Evolutionary conservation across 1,284 basidiomycete species (phyloP).

Genomic region (Heterobasidion parviporum): DNA sequence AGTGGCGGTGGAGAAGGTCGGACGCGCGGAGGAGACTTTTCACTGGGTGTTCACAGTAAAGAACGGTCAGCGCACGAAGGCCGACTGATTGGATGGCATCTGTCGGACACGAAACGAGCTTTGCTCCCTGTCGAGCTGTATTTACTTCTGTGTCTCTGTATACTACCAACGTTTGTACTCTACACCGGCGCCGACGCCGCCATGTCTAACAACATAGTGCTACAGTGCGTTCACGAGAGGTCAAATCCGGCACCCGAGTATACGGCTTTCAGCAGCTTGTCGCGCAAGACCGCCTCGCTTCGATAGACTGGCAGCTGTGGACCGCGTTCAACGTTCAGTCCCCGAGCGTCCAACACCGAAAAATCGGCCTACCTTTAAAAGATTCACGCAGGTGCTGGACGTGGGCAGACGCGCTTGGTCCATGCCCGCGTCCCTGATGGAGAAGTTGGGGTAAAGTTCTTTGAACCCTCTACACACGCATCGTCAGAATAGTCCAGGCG

Average conservation of each 20-base stretch:
- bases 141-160: too few species aligned
- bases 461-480: slow-evolving; percentile 64
- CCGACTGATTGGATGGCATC: too few species aligned
- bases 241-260: slow-evolving; percentile 84
- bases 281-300: slow-evolving; percentile 52
- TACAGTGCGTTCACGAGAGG: slow-evolving; percentile 45
- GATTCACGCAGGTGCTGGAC: slow-evolving; percentile 79
- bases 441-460: slow-evolving; percentile 79
- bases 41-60: too few species aligned
- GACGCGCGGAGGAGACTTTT: too few species aligned
- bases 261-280: slow-evolving; percentile 83
- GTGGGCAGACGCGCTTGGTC: slow-evolving; percentile 77
- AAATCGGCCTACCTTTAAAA: slow-evolving; percentile 56
- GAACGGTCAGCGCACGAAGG: too few species aligned
- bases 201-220: not conserved
- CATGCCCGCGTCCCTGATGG: slow-evolving; percentile 69
- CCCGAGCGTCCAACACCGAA: not conserved
- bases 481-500: not conserved
- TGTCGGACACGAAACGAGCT: too few species aligned
- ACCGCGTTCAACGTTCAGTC: slow-evolving; percentile 4
- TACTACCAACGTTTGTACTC: too few species aligned
- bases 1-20: too few species aligned
- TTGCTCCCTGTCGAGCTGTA: too few species aligned
- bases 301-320: slow-evolving; percentile 61
- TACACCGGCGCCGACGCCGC: too few species aligned